phyloP scores from a whole-genome alignment of 352 stramenopile species.

The Globisporangium okanoganense region DNA sequence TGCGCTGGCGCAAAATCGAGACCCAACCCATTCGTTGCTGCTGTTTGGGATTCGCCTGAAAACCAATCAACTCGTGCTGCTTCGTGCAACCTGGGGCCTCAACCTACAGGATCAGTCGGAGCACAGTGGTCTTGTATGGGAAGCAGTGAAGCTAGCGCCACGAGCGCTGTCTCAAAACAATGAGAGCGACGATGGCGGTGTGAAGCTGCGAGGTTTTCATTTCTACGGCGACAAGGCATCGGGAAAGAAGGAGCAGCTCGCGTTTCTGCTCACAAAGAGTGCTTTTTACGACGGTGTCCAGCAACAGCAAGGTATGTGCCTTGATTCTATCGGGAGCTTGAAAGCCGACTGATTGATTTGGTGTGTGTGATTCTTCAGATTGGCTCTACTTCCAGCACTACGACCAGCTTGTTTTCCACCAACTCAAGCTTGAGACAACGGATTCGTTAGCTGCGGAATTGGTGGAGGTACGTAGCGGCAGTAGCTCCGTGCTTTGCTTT shows the following conservation, averaged over 20 bases:
- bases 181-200: background rate
- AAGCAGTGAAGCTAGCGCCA: conserved; percentile 15
- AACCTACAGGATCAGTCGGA: conserved; percentile 5
- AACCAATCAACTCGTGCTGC: conserved; percentile 24
- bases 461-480: conserved; percentile 1
- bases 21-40: conserved; percentile 11
- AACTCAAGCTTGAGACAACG: background rate
- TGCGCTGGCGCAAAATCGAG: conserved; percentile 2
- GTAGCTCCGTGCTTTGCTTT: conserved; percentile 6
- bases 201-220: conserved; percentile 7
- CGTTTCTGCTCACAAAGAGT: conserved; percentile 12
- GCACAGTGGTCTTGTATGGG: conserved; percentile 16
- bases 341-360: background rate
- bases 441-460: background rate
- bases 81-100: conserved; percentile 18
- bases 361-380: conserved; percentile 20
- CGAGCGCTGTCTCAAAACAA: background rate
- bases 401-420: conserved; percentile 28
- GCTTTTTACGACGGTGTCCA: background rate
- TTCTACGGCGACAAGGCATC: conserved; percentile 17
- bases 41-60: conserved; percentile 31
- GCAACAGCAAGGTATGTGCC: conserved; percentile 4
- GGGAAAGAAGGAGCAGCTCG: conserved; percentile 14
- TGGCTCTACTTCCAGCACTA: conserved; percentile 41
- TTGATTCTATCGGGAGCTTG: background rate